A percentile compares a stretch with the other conserved stretches of the same genome.
Conservation (phyloP, 805 yeast genomes). For the Lipomyces chichibuensis region DNA sequence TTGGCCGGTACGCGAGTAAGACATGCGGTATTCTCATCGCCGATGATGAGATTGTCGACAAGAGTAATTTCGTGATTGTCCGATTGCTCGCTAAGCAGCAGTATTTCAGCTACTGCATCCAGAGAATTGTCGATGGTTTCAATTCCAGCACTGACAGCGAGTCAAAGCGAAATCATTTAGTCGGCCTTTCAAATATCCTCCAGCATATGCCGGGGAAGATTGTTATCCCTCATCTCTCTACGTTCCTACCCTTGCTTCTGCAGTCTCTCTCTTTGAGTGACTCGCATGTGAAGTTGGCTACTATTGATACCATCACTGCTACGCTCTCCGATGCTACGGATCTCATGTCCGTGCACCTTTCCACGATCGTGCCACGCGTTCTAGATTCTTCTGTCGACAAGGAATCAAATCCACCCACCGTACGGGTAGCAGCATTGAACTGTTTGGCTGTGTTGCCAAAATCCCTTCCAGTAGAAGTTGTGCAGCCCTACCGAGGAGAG, state of each 20-base stretch:
- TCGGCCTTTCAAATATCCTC: constrained; percentile 68
- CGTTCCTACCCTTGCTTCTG: constrained; percentile 70
- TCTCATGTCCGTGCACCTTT: constrained; percentile 57
- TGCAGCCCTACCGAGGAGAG: constrained; percentile 56
- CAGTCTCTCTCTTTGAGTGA: constrained; percentile 58
- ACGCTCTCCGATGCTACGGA: constrained; percentile 60
- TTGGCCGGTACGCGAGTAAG: constrained; percentile 53
- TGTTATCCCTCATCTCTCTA: constrained; percentile 63
- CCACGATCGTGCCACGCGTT: constrained; percentile 60
- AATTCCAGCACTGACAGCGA: constrained; percentile 35
- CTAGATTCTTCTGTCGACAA: constrained; percentile 42
- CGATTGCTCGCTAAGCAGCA: constrained; percentile 79
- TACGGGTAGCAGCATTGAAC: constrained; percentile 60
- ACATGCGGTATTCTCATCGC: constrained; percentile 66
- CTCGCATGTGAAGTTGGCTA: constrained; percentile 58
- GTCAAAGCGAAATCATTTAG: constrained; percentile 57
- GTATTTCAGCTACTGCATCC: constrained; percentile 64
- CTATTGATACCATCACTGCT: constrained; percentile 61
- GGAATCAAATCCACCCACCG: constrained; percentile 49
- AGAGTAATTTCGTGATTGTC: constrained; percentile 59
- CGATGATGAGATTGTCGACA: constrained; percentile 65
- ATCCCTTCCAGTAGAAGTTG: constrained; percentile 46
- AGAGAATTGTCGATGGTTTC: constrained; percentile 56
- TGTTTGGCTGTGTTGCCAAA: constrained; percentile 57
- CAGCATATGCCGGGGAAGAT: constrained; percentile 65